phyloP scores from a whole-genome alignment of 2,329 filamentous ascomycete genomes.

The Fusarium humuli region DNA sequence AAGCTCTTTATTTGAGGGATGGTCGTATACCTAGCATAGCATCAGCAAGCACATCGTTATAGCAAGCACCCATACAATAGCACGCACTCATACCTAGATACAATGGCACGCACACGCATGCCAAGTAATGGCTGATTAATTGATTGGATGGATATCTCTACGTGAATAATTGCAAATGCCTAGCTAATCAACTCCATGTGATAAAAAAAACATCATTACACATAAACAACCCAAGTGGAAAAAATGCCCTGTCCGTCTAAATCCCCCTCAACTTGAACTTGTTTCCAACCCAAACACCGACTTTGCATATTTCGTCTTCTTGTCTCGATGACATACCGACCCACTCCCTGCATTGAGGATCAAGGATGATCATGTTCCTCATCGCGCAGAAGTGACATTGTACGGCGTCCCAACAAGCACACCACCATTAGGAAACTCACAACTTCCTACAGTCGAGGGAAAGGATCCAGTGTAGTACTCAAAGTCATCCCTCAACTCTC shows the following conservation, averaged over 20 bases:
- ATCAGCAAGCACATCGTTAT: neutral
- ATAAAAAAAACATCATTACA: slow-evolving; percentile 1
- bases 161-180: slow-evolving; percentile 38
- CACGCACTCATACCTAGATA: too few relatives aligned
- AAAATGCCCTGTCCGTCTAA: slow-evolving; percentile 39
- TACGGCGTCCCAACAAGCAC: slow-evolving; percentile 28
- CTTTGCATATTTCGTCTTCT: slow-evolving; percentile 28
- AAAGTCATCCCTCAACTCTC: slow-evolving; percentile 50
- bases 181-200: slow-evolving; percentile 32
- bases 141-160: slow-evolving; percentile 40
- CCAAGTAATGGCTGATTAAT: slow-evolving; percentile 16
- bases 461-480: slow-evolving; percentile 50
- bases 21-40: neutral
- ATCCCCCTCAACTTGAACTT: slow-evolving; percentile 4
- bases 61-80: neutral
- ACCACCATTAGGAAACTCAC: slow-evolving; percentile 43
- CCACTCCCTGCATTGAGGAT: neutral
- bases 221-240: slow-evolving; percentile 4
- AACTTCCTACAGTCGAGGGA: slow-evolving; percentile 45
- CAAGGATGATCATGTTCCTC: neutral
- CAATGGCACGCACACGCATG: neutral
- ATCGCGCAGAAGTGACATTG: slow-evolving; percentile 26
- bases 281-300: slow-evolving; percentile 35
- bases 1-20: slow-evolving; percentile 31
- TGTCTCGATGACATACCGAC: slow-evolving; percentile 5